Base-by-base conservation (phyloP, 139 green algal genomes). In the Haematococcus lacustris region DNA sequence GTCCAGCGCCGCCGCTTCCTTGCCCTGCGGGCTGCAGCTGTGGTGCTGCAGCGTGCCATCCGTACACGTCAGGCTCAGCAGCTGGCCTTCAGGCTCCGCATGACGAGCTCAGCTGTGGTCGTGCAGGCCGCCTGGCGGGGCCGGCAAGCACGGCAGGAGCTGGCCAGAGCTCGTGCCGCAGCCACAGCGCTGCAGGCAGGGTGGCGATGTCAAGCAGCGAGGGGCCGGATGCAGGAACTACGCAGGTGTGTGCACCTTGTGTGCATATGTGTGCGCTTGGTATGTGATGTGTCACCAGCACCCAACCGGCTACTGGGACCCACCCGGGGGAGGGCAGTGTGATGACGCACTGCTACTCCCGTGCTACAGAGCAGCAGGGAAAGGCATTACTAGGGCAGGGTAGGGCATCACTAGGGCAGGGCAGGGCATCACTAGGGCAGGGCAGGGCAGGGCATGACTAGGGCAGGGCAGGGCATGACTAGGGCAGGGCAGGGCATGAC, bases 11-110 rank as follows among this genome's bases (percentile, higher is more conserved):
- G 67, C 1, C 66, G 37, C 38, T 82, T 68, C 40, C 21, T 38
- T 32, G n/a, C 2, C 1, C 9, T 70, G n/a, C 57, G 66, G 25
- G 21, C 9, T 9, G 66, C 71, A 1, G 68, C 66, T 13, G 53
- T 78, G 1, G 32, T 40, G 4, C 33, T 81, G 33, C 75, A 76
- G 77, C 63, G 63, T 0, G 65, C 51, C 37, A 51, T 25, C 21
- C 77, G 81, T 2, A 77, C 64, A 3, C 51, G 77, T 51, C 63
- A 83, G 17, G 85, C 85, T 4, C 82, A 86, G 37, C 65, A 47
- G 33, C 23, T 75, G 51, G 75, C 73, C 21, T 2, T 70, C 32
- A 47, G 51, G 7, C 39, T 74, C 33, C 75, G 75, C 3, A 9
- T 32, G 35, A 71, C 26, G 28, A 53, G 28, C 35, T 34, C 66